Evolutionary conservation across 192 early-diverging fungal genomes (phyloP).

Genomic region (Dissophora globulifera): DNA sequence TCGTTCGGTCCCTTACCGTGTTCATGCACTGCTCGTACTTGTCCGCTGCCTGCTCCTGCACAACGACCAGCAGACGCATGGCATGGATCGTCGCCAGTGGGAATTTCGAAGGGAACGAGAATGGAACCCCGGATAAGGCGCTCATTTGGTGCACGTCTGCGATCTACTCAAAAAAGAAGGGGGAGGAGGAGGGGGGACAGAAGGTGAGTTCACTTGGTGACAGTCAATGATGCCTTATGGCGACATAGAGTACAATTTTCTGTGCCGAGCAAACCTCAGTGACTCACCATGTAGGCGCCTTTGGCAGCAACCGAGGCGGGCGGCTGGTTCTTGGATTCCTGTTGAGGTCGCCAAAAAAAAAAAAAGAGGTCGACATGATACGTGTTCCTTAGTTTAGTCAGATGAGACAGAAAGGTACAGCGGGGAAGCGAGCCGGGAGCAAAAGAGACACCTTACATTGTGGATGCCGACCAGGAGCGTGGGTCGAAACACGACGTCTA

Average conservation of each 20-base stretch:
- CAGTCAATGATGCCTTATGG: constrained; percentile 17
- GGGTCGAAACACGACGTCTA: constrained; percentile 29
- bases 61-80: constrained; percentile 29
- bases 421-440: constrained; percentile 16
- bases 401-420: constrained; percentile 4
- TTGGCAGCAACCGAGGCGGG: constrained; percentile 36
- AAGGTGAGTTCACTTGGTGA: too few species aligned
- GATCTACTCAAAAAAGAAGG: constrained; percentile 21
- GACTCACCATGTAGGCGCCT: constrained; percentile 36
- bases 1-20: too few species aligned
- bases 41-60: constrained; percentile 29
- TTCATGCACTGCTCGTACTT: constrained; percentile 31
- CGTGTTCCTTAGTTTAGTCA: too few species aligned
- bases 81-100: constrained; percentile 18
- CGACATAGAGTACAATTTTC: too few species aligned
- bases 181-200: too few species aligned
- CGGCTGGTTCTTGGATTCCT: constrained; percentile 37
- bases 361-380: too few species aligned
- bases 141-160: constrained; percentile 14
- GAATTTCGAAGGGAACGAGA: constrained; percentile 25
- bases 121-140: constrained; percentile 8
- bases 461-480: constrained; percentile 17
- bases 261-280: too few species aligned
- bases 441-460: constrained; percentile 22
- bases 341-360: neutral